Conservation (phyloP, 148 eudicot genomes). For the Polygonum aviculare region DNA sequence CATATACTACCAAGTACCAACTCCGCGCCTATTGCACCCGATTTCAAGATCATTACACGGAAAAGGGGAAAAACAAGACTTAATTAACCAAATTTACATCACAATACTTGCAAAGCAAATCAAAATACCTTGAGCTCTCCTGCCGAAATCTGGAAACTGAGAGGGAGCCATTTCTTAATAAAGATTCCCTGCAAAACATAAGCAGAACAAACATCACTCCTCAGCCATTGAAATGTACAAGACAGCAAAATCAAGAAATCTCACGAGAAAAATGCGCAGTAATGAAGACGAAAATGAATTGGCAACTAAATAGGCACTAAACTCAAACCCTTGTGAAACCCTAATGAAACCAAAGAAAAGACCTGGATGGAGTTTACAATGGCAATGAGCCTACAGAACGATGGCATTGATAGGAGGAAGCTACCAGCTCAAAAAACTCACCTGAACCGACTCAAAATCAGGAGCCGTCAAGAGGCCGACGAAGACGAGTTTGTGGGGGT, state of each 20-base stretch:
- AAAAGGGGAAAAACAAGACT: neutral
- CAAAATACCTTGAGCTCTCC: constrained; percentile 11
- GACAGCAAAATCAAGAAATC: neutral
- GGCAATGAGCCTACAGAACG: neutral
- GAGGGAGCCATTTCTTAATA: constrained; percentile 8
- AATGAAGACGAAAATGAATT: neutral
- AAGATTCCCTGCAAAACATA: neutral
- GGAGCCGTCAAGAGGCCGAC: neutral
- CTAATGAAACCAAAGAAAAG: neutral
- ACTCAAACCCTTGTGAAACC: neutral
- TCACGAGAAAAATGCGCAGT: neutral
- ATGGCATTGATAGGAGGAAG: neutral
- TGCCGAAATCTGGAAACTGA: constrained; percentile 11
- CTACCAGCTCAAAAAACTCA: neutral
- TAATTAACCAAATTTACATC: neutral
- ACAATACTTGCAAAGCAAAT: neutral
- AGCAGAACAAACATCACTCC: neutral
- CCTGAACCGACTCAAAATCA: neutral
- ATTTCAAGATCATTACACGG: neutral
- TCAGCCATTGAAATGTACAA: neutral
- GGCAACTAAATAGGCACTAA: neutral
- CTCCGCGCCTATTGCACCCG: neutral
- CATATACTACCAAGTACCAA: neutral
- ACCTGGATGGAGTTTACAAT: neutral
- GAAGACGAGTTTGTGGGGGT: neutral